Evolutionary conservation across 2,329 filamentous ascomycete genomes (phyloP).

Genomic region (Fusarium sp.): DNA sequence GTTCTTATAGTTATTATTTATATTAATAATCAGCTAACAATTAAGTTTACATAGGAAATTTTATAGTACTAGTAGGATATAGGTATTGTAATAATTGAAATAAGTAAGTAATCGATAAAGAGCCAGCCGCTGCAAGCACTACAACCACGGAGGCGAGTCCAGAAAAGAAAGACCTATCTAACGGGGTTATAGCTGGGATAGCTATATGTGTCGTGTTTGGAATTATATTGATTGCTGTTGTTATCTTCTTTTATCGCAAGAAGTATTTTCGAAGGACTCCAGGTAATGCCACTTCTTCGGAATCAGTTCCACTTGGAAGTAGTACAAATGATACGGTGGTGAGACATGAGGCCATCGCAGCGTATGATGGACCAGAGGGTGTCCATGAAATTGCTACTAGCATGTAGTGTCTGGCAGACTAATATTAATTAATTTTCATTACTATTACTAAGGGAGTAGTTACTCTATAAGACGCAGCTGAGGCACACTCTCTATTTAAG

Average conservation of each 20-base stretch:
- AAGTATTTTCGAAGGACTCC: background rate
- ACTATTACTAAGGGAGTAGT: too few species aligned
- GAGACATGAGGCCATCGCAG: background rate
- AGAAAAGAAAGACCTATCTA: background rate
- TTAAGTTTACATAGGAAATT: background rate
- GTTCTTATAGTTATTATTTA: too few species aligned
- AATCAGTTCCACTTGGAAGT: background rate
- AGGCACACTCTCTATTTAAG: too few species aligned
- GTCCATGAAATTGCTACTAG: background rate
- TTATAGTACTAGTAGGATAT: background rate
- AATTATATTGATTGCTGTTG: rapidly evolving
- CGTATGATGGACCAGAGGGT: background rate
- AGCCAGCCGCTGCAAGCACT: background rate
- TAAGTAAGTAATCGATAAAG: too few species aligned
- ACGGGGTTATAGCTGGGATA: background rate
- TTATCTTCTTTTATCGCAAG: background rate
- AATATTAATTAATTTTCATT: too few species aligned
- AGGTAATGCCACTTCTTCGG: background rate
- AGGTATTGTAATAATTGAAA: background rate
- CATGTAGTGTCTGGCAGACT: too few species aligned
- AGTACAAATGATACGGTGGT: background rate
- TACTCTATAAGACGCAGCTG: too few species aligned
- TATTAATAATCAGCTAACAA: background rate
- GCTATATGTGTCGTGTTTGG: background rate
- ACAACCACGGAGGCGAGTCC: background rate